phyloP scores from a whole-genome alignment of 352 stramenopile species.

The Aphanomyces invadans region DNA sequence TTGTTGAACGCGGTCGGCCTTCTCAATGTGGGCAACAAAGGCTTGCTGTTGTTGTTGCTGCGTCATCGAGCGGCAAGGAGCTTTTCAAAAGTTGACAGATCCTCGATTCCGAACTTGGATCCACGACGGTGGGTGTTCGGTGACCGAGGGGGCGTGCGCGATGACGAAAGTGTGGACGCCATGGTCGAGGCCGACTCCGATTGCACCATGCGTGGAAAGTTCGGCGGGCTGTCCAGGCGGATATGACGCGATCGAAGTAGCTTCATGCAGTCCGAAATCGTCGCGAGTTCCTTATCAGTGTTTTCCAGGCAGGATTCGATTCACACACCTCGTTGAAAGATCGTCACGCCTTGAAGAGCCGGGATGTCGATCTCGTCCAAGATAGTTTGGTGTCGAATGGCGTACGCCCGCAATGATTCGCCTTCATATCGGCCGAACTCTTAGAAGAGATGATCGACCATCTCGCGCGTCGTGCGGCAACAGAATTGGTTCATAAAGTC shows the following conservation, averaged over 20 bases:
- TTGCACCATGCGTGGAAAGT: too few relatives aligned
- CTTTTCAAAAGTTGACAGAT: too few relatives aligned
- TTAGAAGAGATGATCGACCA: background rate
- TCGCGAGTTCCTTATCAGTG: background rate
- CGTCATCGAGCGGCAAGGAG: too few relatives aligned
- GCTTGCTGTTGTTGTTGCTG: too few relatives aligned
- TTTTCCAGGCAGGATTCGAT: background rate
- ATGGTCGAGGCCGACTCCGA: too few relatives aligned
- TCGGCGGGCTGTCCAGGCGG: background rate
- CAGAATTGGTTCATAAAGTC: conserved; percentile 2
- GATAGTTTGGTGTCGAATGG: background rate
- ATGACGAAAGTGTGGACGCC: too few relatives aligned
- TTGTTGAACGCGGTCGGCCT: too few relatives aligned
- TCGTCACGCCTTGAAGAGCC: background rate
- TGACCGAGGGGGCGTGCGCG: too few relatives aligned
- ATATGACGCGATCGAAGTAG: background rate
- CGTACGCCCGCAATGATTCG: background rate
- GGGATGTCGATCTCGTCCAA: background rate
- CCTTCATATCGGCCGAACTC: background rate
- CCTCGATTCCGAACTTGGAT: too few relatives aligned
- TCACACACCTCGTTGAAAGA: background rate
- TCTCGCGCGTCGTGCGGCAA: background rate
- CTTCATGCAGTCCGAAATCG: background rate
- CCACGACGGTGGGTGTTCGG: too few relatives aligned
- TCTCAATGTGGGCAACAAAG: too few relatives aligned